phyloP scores from a whole-genome alignment of 2,329 filamentous ascomycete genomes.

The Fusarium sp. region DNA sequence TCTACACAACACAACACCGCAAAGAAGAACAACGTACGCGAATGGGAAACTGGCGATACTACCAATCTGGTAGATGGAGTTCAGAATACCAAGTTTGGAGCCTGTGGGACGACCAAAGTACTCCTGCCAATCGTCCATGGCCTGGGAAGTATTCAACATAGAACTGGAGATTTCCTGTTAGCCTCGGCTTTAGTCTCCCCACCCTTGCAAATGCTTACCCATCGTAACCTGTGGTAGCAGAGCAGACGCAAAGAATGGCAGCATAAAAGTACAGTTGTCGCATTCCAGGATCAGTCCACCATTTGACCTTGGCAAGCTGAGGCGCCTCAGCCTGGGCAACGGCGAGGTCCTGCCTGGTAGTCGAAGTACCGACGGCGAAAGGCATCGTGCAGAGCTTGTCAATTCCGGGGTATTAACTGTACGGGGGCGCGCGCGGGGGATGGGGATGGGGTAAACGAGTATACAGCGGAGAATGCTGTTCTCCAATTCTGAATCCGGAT shows the following conservation, averaged over 20 bases:
- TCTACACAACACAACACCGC: not conserved
- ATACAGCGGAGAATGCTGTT: not conserved
- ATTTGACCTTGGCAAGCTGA: constrained; percentile 67
- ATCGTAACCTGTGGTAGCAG: constrained; percentile 73
- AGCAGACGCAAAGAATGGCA: constrained; percentile 67
- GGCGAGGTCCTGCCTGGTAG: constrained; percentile 46
- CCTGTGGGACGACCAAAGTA: constrained; percentile 59
- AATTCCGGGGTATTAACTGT: not conserved
- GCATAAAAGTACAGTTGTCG: constrained; percentile 64
- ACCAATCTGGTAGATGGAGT: constrained; percentile 66
- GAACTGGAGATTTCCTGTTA: not conserved
- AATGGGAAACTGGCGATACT: constrained; percentile 31
- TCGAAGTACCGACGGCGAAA: constrained; percentile 26
- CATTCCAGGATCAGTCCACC: constrained; percentile 68
- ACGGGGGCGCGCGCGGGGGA: not conserved
- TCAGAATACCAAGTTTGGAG: constrained; percentile 61
- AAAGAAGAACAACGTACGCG: constrained; percentile 5
- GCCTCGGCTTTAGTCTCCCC: not conserved
- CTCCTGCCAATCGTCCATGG: constrained; percentile 65
- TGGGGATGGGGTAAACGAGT: not conserved
- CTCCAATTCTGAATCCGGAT: not conserved
- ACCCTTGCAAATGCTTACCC: constrained; percentile 50
- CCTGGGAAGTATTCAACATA: constrained; percentile 71
- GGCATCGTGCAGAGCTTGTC: constrained; percentile 16
- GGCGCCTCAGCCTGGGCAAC: constrained; percentile 61